Base-by-base conservation (phyloP, 2,329 filamentous ascomycete genomes). In the Chrysoporthe deuterocubensis region DNA sequence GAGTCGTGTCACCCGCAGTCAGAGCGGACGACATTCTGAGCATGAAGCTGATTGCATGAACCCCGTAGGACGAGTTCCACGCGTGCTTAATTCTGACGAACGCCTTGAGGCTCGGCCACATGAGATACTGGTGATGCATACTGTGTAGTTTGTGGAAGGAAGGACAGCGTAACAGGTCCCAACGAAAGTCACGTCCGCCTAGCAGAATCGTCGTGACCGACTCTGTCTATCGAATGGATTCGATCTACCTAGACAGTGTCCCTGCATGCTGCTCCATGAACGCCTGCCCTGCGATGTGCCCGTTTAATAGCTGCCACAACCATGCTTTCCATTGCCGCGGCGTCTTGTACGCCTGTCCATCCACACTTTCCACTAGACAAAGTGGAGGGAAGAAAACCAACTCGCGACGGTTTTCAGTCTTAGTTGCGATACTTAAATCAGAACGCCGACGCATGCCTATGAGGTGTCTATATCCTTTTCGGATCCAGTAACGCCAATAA, bases 11-110 rank as follows among this genome's bases (percentile, higher is more conserved):
- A 57, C 54, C 34, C 2, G 34, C 34, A 4, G 9, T 18, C 54
- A 37, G 52, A 37, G 54, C 34, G 54, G 40, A 40, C 32, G 54
- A 21, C 34, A 57, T 57, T n/a, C 54, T 57, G 40, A 32, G 54
- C 32, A 37, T 57, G 54, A 32, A 40, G 18, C 18, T 9, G 32
- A 40, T 40, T 40, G 34, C 34, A 18, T n/a, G 18, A 37, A 40
- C 16, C 6, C 34, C 6, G 48, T 54, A 13, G 50, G 4, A 54
- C 26, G 32, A 9, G 32, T 37, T 57, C 54, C 54, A n/a, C 52
- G 32, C 1, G 50, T 16, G 21, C 50, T 54, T 26, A 34, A 6
- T 16, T 9, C 13, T 9, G 21, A 34, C 26, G 21, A 14, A 34
- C 9, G 3, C 14, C 26, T 26, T 40, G 37, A 40, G 37, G 37